Conservation (phyloP, 2,329 filamentous ascomycete species). For the Exophiala dermatitidis region DNA sequence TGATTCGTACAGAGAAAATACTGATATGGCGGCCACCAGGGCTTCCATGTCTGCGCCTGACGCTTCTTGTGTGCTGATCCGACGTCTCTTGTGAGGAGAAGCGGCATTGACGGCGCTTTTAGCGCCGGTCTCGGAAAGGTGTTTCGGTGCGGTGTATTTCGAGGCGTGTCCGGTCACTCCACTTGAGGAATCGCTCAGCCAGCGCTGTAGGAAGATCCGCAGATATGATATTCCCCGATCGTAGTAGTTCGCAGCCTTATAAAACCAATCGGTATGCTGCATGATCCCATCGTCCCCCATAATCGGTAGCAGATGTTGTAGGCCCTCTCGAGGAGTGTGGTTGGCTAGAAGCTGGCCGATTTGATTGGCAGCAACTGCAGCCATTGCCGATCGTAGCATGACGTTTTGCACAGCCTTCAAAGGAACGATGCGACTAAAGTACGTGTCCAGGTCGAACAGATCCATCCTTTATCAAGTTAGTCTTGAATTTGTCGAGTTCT, state of each 20-base stretch:
- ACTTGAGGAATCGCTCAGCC: conserved; percentile 28
- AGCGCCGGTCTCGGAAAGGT: conserved; percentile 8
- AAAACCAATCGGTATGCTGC: conserved; percentile 49
- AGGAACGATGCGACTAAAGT: conserved; percentile 35
- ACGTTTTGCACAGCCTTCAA: conserved; percentile 33
- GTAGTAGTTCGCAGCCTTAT: conserved; percentile 56
- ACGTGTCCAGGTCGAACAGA: conserved; percentile 37
- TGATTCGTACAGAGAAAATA: conserved; percentile 61
- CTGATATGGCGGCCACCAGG: conserved; percentile 57
- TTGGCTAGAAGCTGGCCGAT: conserved; percentile 26
- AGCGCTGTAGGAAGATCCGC: conserved; percentile 35
- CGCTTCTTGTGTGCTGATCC: conserved; percentile 25
- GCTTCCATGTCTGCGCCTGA: conserved; percentile 46
- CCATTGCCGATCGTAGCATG: conserved; percentile 34
- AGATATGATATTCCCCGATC: conserved; percentile 50
- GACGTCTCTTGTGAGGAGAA: conserved; percentile 34
- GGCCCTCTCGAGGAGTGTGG: conserved; percentile 10
- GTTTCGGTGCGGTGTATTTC: conserved; percentile 10
- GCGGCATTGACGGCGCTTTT: not conserved
- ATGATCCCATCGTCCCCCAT: conserved; percentile 16
- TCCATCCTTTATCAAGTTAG: conserved; percentile 30
- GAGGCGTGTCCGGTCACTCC: conserved; percentile 16
- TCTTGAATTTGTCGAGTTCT: not conserved
- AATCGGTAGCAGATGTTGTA: conserved; percentile 19
- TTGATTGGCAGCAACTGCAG: conserved; percentile 37